A percentile compares a stretch with the other conserved stretches of the same genome.
These are phyloP conservation scores for Boletus rubroflammeus DNA, from an alignment of 768 basidiomycete species.

Conservation along the genomic window DNA sequence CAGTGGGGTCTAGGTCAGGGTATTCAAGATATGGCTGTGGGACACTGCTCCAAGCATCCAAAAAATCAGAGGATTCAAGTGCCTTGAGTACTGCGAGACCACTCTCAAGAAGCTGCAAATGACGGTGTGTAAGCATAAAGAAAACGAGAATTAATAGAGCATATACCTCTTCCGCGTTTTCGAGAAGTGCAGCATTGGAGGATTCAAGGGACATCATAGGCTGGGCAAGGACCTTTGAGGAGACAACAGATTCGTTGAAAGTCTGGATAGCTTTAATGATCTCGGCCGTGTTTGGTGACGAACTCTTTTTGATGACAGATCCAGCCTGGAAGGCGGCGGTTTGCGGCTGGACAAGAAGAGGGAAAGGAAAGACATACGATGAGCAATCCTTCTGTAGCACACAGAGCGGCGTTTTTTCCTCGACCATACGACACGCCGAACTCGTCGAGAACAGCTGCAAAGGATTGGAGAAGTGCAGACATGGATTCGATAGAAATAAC, in stretches of 20 bases:
- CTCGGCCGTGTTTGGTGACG: slow-evolving; percentile 55
- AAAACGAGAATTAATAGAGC: neutral
- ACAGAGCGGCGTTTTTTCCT: slow-evolving; percentile 74
- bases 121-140: neutral
- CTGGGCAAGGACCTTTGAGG: slow-evolving; percentile 63
- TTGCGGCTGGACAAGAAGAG: neutral
- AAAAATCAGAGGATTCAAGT: slow-evolving; percentile 60
- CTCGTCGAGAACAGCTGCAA: slow-evolving; percentile 83
- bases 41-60: slow-evolving; percentile 51
- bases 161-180: slow-evolving; percentile 65
- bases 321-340: slow-evolving; percentile 51
- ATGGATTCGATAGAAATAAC: slow-evolving; percentile 77
- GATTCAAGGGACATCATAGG: slow-evolving; percentile 52
- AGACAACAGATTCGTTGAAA: slow-evolving; percentile 59
- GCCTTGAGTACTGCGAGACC: slow-evolving; percentile 59
- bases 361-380: slow-evolving; percentile 42
- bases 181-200: slow-evolving; percentile 38
- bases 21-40: slow-evolving; percentile 63
- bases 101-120: slow-evolving; percentile 65
- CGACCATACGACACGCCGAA: slow-evolving; percentile 85
- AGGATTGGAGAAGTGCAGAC: slow-evolving; percentile 75
- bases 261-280: slow-evolving; percentile 70
- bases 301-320: slow-evolving; percentile 55
- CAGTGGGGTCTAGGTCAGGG: slow-evolving; percentile 38
- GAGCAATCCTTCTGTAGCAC: slow-evolving; percentile 78